Evolutionary conservation across 176 grass and related monocot species (phyloP).

Genomic region (Oryza brachyantha): DNA sequence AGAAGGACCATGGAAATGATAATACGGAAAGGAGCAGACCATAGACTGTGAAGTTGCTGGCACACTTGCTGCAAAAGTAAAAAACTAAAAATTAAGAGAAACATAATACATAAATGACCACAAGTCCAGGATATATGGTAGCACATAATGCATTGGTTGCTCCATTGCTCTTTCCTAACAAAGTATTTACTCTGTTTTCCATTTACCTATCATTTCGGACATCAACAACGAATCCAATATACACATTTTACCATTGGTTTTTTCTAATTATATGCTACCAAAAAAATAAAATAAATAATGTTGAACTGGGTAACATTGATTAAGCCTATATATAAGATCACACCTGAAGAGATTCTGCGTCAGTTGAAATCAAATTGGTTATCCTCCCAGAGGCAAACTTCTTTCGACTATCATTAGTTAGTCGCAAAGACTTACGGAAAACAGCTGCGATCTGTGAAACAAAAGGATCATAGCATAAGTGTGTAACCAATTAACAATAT

Average conservation of each 20-base stretch:
- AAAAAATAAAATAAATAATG: background rate
- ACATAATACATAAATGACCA: slow-evolving; percentile 12
- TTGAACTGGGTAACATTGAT: background rate
- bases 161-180: background rate
- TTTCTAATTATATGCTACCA: background rate
- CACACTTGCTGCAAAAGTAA: slow-evolving; percentile 82
- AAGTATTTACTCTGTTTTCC: background rate
- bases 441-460: slow-evolving; percentile 77
- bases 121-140: background rate
- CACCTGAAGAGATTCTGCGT: slow-evolving; percentile 95
- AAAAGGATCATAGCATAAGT: slow-evolving; percentile 6
- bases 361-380: slow-evolving; percentile 98
- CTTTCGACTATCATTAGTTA: slow-evolving; percentile 80
- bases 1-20: slow-evolving; percentile 77
- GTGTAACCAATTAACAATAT: background rate
- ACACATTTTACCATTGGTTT: background rate
- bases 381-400: slow-evolving; percentile 93
- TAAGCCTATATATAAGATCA: slow-evolving; percentile 9
- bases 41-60: slow-evolving; percentile 95
- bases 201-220: background rate
- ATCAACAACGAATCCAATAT: no score
- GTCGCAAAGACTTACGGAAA: slow-evolving; percentile 90
- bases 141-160: background rate
- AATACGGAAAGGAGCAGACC: slow-evolving; percentile 99
- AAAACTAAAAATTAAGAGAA: slow-evolving; percentile 22